Evolutionary conservation across 805 yeast genomes (phyloP), one percentile per base, ranked within the genome.

Genomic region (Candida oleophila): DNA sequence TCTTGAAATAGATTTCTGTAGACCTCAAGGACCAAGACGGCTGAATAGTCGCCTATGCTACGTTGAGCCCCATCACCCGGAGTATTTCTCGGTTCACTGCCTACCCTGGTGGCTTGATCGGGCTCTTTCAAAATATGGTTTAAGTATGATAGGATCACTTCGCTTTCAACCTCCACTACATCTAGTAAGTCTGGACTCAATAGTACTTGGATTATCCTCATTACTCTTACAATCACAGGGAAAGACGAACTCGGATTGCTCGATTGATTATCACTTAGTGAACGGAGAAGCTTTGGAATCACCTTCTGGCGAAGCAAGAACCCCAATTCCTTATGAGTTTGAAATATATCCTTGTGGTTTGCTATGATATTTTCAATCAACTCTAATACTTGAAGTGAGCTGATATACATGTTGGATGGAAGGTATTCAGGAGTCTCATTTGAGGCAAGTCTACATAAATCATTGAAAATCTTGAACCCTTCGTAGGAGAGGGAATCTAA

Each of bases 321-420:
- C 1, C 82, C 82, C 32, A 92, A 72, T 55, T 89, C 96, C 1
- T 60, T 66, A 52, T 85, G 89, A 2, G 61, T 45, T 15, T 74
- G 61, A 57, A 92, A 88, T 2, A 82, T 56, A 0, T 57, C 50
- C 15, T 73, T 69, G 56, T 89, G 89, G 58, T 82, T 83, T 12
- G 82, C 74, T 28, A 94, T 64, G 3, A 91, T 75, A 47, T 85
- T 85, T 64, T 94, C 98, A 19, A 94, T 62, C 22, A 92, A 76
- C 59, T 92, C 99, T 44, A 94, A 76, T 0, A 89, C 89, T 48
- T 89, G 57, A n/a, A 53, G 46, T 76, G 40, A 81, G 76, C 63
- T 85, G 79, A 39, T 87, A 74, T 30, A 85, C 59, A 46, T 76
- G 67, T 42, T 71, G 65, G 55, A 81, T 64, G 48, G 77, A 45